phyloP scores from a whole-genome alignment of 306 rosid genomes.

The Fagus crenata region DNA sequence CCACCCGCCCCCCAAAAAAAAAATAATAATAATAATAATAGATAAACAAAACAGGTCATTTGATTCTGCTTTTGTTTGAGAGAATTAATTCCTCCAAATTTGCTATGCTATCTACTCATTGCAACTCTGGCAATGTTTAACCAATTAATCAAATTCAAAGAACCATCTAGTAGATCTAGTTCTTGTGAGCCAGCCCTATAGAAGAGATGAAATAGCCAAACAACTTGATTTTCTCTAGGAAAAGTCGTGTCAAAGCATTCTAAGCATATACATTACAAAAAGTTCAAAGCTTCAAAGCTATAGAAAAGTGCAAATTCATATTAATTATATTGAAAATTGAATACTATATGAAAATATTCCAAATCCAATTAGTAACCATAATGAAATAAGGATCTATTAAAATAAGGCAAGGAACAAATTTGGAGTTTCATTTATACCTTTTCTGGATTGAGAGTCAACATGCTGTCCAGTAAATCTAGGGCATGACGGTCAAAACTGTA shows the following conservation, averaged over 20 bases:
- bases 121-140: background rate
- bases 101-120: background rate
- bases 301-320: too few species aligned
- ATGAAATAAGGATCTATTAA: constrained; percentile 3
- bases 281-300: too few species aligned
- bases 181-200: background rate
- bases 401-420: constrained; percentile 2
- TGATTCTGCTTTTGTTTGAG: background rate
- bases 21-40: background rate
- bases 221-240: background rate
- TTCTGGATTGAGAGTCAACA: constrained; percentile 66
- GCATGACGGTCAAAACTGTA: constrained; percentile 65
- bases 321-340: background rate
- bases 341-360: background rate
- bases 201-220: background rate
- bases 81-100: background rate
- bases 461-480: constrained; percentile 65
- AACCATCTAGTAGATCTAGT: background rate
- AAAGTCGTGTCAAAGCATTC: background rate
- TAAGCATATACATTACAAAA: too few species aligned
- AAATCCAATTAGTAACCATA: background rate
- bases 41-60: background rate
- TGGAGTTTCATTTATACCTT: constrained; percentile 40
- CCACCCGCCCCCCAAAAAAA: background rate
- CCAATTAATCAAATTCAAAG: background rate